phyloP scores from a whole-genome alignment of 176 grass and related monocot genomes.

The Rhynchospora breviuscula region DNA sequence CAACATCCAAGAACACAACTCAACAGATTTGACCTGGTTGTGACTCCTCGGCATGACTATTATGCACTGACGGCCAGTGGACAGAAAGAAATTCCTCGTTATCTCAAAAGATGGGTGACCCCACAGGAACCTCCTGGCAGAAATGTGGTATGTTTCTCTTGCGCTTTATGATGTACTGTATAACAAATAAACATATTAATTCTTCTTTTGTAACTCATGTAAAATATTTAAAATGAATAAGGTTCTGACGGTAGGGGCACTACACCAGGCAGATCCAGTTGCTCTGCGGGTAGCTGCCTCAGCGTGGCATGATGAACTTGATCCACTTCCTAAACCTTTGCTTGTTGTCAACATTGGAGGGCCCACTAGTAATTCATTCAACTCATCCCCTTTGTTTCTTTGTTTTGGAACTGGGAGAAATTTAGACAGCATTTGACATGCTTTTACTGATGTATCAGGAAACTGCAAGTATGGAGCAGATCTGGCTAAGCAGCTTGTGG shows the following conservation, averaged over 20 bases:
- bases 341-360: slow-evolving; percentile 80
- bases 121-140: slow-evolving; percentile 61
- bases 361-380: slow-evolving; percentile 50
- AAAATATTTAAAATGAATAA: slow-evolving; percentile 30
- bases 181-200: neutral
- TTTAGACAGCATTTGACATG: slow-evolving; percentile 25
- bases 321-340: slow-evolving; percentile 75
- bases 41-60: slow-evolving; percentile 89
- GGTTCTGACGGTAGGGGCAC: slow-evolving; percentile 72
- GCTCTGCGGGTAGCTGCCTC: slow-evolving; percentile 64
- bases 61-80: slow-evolving; percentile 71
- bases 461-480: slow-evolving; percentile 83
- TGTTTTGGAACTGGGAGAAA: neutral
- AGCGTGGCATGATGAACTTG: slow-evolving; percentile 86
- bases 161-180: slow-evolving; percentile 2
- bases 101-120: slow-evolving; percentile 73
- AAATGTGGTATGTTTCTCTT: slow-evolving; percentile 62
- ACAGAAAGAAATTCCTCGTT: slow-evolving; percentile 59
- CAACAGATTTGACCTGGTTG: slow-evolving; percentile 83
- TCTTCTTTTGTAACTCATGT: slow-evolving; percentile 1
- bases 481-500: slow-evolving; percentile 63
- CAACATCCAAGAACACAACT: slow-evolving; percentile 75
- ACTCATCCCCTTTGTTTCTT: slow-evolving; percentile 25
- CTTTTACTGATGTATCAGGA: slow-evolving; percentile 37
- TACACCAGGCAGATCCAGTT: slow-evolving; percentile 88